Evolutionary conservation across 192 early-diverging fungal species (phyloP), one percentile per base, ranked within the genome.

Genomic region (Podila minutissima): DNA sequence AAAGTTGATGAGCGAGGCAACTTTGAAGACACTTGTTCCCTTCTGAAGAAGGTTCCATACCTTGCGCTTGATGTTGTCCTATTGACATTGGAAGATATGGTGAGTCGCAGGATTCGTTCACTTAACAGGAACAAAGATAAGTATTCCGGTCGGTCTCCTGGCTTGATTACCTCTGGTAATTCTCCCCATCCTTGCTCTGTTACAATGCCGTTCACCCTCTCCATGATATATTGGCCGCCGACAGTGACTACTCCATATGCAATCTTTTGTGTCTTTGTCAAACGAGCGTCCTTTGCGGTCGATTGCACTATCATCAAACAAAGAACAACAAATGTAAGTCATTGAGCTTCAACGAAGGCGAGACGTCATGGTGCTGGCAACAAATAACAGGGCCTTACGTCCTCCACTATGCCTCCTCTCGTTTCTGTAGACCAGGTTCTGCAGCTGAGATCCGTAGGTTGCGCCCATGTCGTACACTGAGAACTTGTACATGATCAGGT

Each of bases 341-440:
- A 57, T 64, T 58, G 51, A 41, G 1, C 12, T 51, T n/a, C 4
- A 37, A 50, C 50, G 33, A 33, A 55, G 20, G 28, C 19, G 49
- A 37, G 35, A 20, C 48, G 29, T 31, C 9, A 59, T 38, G 11
- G 20, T 2, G 26, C 2, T 28, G 17, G 19, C 20, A 57, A 19
- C 26, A 58, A 58, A 1, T 55, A 13, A 33, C 12, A 31, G 19
- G 1, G 13, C 79, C 87, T 77, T 83, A 93, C 91, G 75, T 61
- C 72, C 72, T 62, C 91, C 89, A 22, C 71, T 64, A 64, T 91
- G 92, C 31, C 82, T 71, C 28, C 69, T 67, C 63, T 94, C 93
- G 73, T 94, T 91, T 41, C 93, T 77, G 71, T 95, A 97, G 46
- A 86, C 89, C 31, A 97, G 83, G 77, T 97, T 97, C 72, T 96